Conservation (phyloP, 1,139 yeast genomes). For the Hemisphaericaspora subhashii region DNA sequence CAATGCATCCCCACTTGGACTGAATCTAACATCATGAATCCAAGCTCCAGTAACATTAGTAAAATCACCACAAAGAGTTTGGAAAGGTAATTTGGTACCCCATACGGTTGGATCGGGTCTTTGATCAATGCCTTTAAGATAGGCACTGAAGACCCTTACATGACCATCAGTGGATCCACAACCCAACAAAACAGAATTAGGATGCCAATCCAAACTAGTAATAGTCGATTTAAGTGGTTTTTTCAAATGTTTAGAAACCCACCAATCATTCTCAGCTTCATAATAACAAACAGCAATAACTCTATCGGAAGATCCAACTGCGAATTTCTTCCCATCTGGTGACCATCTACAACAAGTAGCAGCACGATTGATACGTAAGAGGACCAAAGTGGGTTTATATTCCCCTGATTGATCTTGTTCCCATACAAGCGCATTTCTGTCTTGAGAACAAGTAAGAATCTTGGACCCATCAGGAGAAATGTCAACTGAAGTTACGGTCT, state of each 20-base stretch:
- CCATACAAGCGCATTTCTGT: constrained; percentile 97
- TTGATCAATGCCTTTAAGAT: constrained; percentile 81
- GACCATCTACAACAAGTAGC: constrained; percentile 96
- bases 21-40: constrained; percentile 89
- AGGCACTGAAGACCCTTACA: constrained; percentile 91
- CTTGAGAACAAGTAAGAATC: constrained; percentile 96
- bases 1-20: constrained; percentile 74
- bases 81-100: constrained; percentile 97
- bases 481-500: constrained; percentile 92
- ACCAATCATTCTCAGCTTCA: constrained; percentile 97
- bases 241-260: constrained; percentile 97
- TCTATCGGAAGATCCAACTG: constrained; percentile 95
- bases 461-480: constrained; percentile 79
- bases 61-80: constrained; percentile 86
- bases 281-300: constrained; percentile 94
- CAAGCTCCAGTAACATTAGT: constrained; percentile 79
- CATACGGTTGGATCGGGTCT: constrained; percentile 83
- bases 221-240: constrained; percentile 89
- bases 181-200: constrained; percentile 84
- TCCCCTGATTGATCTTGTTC: constrained; percentile 56
- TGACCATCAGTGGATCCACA: constrained; percentile 96
- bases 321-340: constrained; percentile 89
- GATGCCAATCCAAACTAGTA: constrained; percentile 89
- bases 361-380: constrained; percentile 88
- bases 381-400: constrained; percentile 85